phyloP scores from a whole-genome alignment of 148 eudicot genomes.

The Fagopyrum homotropicum region DNA sequence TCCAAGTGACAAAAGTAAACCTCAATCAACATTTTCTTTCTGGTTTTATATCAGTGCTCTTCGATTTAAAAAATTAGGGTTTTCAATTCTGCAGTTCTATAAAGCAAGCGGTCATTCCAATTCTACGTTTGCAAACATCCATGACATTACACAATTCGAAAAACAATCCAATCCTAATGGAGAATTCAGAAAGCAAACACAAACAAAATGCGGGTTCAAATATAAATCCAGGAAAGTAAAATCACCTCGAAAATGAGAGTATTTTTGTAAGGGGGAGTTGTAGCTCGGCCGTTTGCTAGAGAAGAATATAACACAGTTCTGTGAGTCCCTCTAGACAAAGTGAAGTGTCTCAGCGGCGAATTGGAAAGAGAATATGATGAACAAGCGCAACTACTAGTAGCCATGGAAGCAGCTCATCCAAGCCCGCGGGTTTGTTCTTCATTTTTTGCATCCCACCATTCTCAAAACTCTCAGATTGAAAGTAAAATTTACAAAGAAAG shows the following conservation, averaged over 20 bases:
- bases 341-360: constrained; percentile 3
- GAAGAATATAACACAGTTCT: constrained; percentile 4
- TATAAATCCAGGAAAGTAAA: not conserved
- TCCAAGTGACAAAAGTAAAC: not conserved
- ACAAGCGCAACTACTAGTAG: constrained; percentile 13
- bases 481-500: not conserved
- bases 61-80: not conserved
- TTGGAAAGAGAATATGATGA: not conserved
- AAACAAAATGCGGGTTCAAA: not conserved
- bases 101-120: not conserved
- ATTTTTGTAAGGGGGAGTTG: not conserved
- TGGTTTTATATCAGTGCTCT: no score
- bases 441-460: constrained; percentile 9
- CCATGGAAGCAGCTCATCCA: constrained; percentile 9
- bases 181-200: not conserved
- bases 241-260: constrained; percentile 14
- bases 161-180: not conserved
- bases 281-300: constrained; percentile 8
- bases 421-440: not conserved
- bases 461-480: constrained; percentile 5
- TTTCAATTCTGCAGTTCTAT: not conserved
- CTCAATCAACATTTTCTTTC: not conserved
- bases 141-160: no score
- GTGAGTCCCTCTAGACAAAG: not conserved
- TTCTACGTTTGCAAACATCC: not conserved